Evolutionary conservation across 2,329 filamentous ascomycete species (phyloP), one percentile per base, ranked within the genome.

Genomic region (Microdochium trichocladiopsis): DNA sequence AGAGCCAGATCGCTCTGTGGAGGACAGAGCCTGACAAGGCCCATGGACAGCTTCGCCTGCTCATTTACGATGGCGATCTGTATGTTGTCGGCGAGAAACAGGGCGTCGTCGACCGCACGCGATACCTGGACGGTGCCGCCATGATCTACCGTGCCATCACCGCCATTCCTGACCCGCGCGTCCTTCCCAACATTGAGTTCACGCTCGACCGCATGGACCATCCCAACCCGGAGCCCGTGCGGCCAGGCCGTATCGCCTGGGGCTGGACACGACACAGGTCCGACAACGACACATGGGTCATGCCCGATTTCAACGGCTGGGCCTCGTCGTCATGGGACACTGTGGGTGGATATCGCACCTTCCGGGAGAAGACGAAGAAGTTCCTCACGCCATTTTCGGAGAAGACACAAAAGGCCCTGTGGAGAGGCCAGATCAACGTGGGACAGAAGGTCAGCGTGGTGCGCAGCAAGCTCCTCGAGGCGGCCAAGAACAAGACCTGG

Each of bases 271-370:
- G 65, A 48, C 64, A 57, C 33, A 61, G 66, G 9, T 64, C 68
- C n/a, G 67, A 74, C 31, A 61, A 61, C 8, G 60, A 67, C 14
- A 63, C 68, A 45, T 79, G 76, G 76, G 62, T 79, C 21, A 77
- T 79, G 62, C 76, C 76, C 0, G 76, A 79, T 57, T 79, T 79
- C 56, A 76, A 74, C 31, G 78, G 75, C 63, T 80, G 74, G 73
- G 67, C 71, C 9, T 78, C 74, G 75, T 75, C 75, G 2, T 73
- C 31, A 18, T 51, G 77, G 53, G 71, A 73, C 18, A 67, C 69
- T 53, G 69, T 72, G 22, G 70, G 73, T 2, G 62, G 70, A 4
- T 73, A 75, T 59, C 63, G 66, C n/a, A 70, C 73, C 52, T 66
- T 74, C 25, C 65, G 69, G 55, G 31, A 49, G 49, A 48, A 33